phyloP scores from a whole-genome alignment of 2,329 filamentous ascomycete species.

The Penicillium hesseltinei region DNA sequence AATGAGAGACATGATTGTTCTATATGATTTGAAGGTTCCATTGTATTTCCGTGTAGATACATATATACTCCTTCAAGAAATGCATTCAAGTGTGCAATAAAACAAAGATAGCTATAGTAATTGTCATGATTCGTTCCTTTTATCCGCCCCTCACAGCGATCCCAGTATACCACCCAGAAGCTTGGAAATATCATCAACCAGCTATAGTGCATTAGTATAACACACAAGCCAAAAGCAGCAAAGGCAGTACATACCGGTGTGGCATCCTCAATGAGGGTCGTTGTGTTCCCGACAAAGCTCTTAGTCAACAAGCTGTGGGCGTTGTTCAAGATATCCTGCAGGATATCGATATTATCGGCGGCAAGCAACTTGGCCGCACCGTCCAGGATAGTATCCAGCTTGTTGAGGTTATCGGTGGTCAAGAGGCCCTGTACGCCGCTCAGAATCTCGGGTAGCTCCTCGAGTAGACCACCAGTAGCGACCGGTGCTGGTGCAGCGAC shows the following conservation, averaged over 20 bases:
- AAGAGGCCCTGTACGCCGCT: constrained; percentile 19
- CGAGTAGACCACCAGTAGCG: constrained; percentile 23
- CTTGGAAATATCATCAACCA: constrained; percentile 32
- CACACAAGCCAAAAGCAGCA: no score
- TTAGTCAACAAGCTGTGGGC: constrained; percentile 26
- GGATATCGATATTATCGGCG: constrained; percentile 21
- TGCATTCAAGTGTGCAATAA: neutral
- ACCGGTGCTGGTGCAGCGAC: constrained; percentile 23
- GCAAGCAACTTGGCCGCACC: constrained; percentile 26
- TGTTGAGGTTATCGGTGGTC: constrained; percentile 19
- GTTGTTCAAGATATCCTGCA: constrained; percentile 29
- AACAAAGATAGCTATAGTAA: neutral
- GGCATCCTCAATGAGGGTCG: constrained; percentile 33
- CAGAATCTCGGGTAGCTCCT: constrained; percentile 28
- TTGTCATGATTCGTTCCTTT: constrained; percentile 8
- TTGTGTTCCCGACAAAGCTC: constrained; percentile 31
- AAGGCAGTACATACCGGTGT: constrained; percentile 28
- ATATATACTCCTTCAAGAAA: constrained; percentile 17
- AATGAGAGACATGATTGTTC: neutral
- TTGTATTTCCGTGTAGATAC: neutral
- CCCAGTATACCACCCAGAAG: constrained; percentile 27
- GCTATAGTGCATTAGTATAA: constrained; percentile 16
- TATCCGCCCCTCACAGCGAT: constrained; percentile 14
- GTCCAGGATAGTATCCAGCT: constrained; percentile 21
- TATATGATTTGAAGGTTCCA: no score